Conservation (phyloP, 73 alveolate genomes). For the Paramecium octaurelia region DNA sequence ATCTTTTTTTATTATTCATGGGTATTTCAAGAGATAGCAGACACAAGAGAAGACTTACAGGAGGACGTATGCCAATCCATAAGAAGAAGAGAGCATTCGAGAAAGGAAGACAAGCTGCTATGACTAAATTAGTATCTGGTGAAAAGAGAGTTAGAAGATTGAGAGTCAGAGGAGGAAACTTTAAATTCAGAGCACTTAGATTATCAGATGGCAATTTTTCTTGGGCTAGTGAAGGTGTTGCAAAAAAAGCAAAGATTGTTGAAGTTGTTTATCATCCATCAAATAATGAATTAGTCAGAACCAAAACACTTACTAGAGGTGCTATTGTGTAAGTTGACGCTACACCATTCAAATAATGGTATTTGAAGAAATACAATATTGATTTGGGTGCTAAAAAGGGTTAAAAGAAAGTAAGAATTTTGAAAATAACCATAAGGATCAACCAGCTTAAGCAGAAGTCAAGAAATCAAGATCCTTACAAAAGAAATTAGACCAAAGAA, state of each 20-base stretch:
- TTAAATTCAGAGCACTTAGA: conserved; percentile 93
- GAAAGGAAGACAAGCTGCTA: conserved; percentile 93
- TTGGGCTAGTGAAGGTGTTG: conserved; percentile 89
- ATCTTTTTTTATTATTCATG: conserved; percentile 64
- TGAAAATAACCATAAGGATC: conserved; percentile 49
- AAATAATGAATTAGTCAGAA: conserved; percentile 97
- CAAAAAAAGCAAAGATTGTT: conserved; percentile 79
- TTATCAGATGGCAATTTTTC: conserved; percentile 92
- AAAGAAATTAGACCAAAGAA: conserved; percentile 70
- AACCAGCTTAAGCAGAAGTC: conserved; percentile 56
- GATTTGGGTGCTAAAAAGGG: conserved; percentile 77
- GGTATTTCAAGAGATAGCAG: conserved; percentile 97
- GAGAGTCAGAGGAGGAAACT: conserved; percentile 91
- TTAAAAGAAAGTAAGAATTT: conserved; percentile 36
- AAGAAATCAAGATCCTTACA: conserved; percentile 74
- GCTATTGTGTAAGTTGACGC: conserved; percentile 94
- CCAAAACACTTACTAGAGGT: conserved; percentile 95
- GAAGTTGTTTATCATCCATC: conserved; percentile 97
- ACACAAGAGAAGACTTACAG: conserved; percentile 95
- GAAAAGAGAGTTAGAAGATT: conserved; percentile 67
- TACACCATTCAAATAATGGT: conserved; percentile 95
- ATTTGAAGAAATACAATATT: conserved; percentile 80
- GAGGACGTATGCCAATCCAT: conserved; percentile 98
- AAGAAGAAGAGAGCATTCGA: conserved; percentile 97
- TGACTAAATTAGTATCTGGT: conserved; percentile 77